Conservation (phyloP, 768 basidiomycete species). For the Tricholoma saponaceum region DNA sequence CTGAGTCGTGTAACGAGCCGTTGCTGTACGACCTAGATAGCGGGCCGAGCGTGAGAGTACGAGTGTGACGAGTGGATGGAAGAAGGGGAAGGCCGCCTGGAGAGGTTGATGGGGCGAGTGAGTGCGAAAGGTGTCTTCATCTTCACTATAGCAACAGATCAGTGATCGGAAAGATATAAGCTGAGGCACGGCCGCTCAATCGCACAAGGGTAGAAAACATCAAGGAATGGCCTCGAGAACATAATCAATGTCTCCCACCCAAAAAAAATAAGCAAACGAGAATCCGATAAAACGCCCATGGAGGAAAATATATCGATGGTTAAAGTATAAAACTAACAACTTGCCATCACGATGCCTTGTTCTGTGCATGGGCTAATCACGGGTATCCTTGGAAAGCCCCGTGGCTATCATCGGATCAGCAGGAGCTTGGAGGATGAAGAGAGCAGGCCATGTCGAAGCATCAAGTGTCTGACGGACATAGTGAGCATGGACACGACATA, state of each 20-base stretch:
- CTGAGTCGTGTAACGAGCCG: not conserved
- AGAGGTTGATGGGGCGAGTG: constrained; percentile 53
- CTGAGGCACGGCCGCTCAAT: not conserved
- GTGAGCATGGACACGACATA: too few species aligned
- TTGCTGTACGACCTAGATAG: constrained; percentile 26
- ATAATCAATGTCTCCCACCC: too few species aligned
- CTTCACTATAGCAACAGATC: constrained; percentile 50
- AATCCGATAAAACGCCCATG: too few species aligned
- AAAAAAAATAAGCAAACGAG: too few species aligned
- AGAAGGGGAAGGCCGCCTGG: constrained; percentile 40
- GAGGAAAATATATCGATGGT: too few species aligned
- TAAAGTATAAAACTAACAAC: too few species aligned
- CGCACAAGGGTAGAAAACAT: not conserved
- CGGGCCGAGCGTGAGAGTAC: constrained; percentile 22
- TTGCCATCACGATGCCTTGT: constrained; percentile 60
- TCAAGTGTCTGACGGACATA: constrained; percentile 43
- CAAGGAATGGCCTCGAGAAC: too few species aligned
- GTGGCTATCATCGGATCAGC: constrained; percentile 19
- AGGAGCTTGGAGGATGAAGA: constrained; percentile 64
- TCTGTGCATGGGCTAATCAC: constrained; percentile 54
- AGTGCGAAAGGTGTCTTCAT: constrained; percentile 67
- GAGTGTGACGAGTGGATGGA: constrained; percentile 29
- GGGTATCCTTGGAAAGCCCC: constrained; percentile 44
- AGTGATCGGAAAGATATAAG: not conserved
- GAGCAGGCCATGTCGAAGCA: constrained; percentile 63